Evolutionary conservation across 2,329 filamentous ascomycete genomes (phyloP).

Genomic region (Trichoderma koningii): DNA sequence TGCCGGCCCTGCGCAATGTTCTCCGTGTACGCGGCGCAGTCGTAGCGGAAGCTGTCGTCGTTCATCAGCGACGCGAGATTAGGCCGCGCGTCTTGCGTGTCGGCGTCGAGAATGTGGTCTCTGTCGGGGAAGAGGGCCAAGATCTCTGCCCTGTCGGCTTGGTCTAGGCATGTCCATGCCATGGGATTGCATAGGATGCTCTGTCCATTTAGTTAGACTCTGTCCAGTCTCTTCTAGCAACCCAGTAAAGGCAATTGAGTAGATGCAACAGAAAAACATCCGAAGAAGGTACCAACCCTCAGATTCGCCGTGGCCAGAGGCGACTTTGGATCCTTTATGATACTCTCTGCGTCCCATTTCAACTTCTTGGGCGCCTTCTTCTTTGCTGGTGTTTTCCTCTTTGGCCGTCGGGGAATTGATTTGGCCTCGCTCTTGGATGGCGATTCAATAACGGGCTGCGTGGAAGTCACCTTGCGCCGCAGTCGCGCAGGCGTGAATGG

Average conservation of each 20-base stretch:
- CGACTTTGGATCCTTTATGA: slow-evolving; percentile 43
- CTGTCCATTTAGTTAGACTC: slow-evolving; percentile 32
- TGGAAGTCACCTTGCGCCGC: background rate
- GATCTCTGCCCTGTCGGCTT: slow-evolving; percentile 42
- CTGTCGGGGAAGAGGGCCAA: slow-evolving; percentile 44
- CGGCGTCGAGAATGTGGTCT: slow-evolving; percentile 43
- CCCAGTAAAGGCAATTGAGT: no score
- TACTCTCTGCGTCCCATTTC: slow-evolving; percentile 42
- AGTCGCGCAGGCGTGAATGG: slow-evolving; percentile 12
- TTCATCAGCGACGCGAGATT: slow-evolving; percentile 48
- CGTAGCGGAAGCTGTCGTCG: slow-evolving; percentile 51
- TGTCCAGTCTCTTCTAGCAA: background rate
- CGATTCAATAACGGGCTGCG: background rate
- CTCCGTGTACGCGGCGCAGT: slow-evolving; percentile 49
- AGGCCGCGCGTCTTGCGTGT: slow-evolving; percentile 43
- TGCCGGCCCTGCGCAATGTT: slow-evolving; percentile 52
- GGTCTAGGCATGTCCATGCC: slow-evolving; percentile 43
- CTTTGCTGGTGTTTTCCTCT: background rate
- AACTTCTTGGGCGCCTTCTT: slow-evolving; percentile 32
- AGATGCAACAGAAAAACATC: background rate
- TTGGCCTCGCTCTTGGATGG: background rate
- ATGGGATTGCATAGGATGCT: slow-evolving; percentile 42
- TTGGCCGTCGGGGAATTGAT: slow-evolving; percentile 11
- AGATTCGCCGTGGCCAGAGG: slow-evolving; percentile 45
- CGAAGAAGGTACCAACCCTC: slow-evolving; percentile 36